Conservation (phyloP, 768 basidiomycete species). For the Pleurotus ostreatus region DNA sequence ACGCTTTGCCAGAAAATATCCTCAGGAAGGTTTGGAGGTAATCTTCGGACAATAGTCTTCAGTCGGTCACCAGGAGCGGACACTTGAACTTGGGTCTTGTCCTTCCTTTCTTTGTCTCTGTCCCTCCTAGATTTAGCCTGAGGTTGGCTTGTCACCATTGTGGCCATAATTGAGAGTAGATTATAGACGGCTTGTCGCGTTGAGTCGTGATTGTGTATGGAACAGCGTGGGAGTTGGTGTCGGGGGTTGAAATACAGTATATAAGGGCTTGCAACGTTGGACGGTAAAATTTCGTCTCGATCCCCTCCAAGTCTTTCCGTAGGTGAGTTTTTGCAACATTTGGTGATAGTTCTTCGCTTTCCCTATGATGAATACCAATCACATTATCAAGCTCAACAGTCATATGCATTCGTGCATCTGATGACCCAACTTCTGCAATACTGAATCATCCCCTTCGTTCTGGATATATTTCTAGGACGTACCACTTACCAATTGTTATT, state of each 20-base stretch:
- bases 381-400: constrained; percentile 68
- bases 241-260: background rate
- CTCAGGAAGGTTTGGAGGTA: constrained; percentile 91
- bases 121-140: constrained; percentile 32
- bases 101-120: constrained; percentile 31
- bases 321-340: background rate
- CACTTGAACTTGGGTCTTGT: constrained; percentile 24
- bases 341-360: background rate
- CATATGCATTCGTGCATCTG: constrained; percentile 42
- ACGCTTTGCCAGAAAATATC: constrained; percentile 93
- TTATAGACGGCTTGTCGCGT: background rate
- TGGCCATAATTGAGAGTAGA: constrained; percentile 7
- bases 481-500: too few species aligned
- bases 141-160: constrained; percentile 18
- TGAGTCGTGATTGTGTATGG: background rate
- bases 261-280: too few species aligned
- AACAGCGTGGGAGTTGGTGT: background rate
- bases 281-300: background rate
- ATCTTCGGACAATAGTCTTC: constrained; percentile 83
- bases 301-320: background rate
- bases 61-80: constrained; percentile 49
- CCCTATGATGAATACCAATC: constrained; percentile 47
- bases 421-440: constrained; percentile 59
- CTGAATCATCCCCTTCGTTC: constrained; percentile 26
- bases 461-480: too few species aligned